Percentiles rank a stretch among this genome's conserved stretches.
phyloP scores from a whole-genome alignment of 208 protist genomes.

The Leptomonas pyrrhocoris region DNA sequence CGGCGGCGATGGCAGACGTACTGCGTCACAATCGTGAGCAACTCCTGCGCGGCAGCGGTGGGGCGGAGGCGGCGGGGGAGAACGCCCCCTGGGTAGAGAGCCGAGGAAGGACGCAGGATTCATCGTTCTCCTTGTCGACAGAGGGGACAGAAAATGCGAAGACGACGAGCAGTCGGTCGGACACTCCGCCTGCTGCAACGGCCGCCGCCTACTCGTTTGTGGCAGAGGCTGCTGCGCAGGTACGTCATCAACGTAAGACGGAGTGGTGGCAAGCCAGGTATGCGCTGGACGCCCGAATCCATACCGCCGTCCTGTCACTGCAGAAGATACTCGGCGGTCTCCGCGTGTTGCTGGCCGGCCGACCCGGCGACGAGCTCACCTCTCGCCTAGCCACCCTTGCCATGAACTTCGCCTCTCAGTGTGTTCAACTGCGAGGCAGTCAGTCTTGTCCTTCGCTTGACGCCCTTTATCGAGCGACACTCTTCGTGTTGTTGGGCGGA shows the following conservation, averaged over 20 bases:
- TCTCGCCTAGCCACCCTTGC: conserved; percentile 22
- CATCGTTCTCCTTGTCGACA: neutral
- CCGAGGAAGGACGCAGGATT: neutral
- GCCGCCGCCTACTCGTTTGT: neutral
- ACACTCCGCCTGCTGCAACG: neutral
- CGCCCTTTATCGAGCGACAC: conserved; percentile 4
- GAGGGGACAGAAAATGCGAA: neutral
- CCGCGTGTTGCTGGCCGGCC: conserved; percentile 42
- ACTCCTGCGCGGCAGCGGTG: conserved; percentile 21
- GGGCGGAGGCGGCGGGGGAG: conserved; percentile 1
- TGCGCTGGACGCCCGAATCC: conserved; percentile 28
- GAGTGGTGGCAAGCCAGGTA: conserved; percentile 40
- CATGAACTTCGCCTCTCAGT: conserved; percentile 12
- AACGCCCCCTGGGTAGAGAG: conserved; percentile 7
- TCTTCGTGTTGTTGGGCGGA: conserved; percentile 13
- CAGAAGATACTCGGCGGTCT: conserved; percentile 36
- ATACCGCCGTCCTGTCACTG: conserved; percentile 34
- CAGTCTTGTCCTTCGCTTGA: conserved; percentile 4
- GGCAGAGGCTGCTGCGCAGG: neutral
- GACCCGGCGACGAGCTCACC: conserved; percentile 25
- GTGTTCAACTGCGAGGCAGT: conserved; percentile 10
- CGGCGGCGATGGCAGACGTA: conserved; percentile 20
- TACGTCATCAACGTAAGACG: conserved; percentile 12
- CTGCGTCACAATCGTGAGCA: conserved; percentile 33
- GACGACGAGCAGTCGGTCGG: neutral